A percentile compares a stretch with the other conserved stretches of the same genome.
Conservation (phyloP, 2,329 filamentous ascomycete species). For the Leptographium flavum region DNA sequence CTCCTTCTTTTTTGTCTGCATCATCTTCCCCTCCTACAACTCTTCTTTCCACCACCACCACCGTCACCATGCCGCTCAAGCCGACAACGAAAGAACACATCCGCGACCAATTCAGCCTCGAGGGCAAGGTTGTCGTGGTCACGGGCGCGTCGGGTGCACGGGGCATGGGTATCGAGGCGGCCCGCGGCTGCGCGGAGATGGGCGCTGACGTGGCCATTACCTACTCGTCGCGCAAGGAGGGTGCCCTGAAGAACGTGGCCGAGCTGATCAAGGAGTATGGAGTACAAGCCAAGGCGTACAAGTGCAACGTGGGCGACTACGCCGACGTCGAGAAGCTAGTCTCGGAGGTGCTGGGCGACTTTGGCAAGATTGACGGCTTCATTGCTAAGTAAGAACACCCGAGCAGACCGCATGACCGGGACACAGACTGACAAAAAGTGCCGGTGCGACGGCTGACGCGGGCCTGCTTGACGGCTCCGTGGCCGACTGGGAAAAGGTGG, state of each 20-base stretch:
- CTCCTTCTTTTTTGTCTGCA: neutral
- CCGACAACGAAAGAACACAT: constrained; percentile 44
- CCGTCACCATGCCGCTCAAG: constrained; percentile 33
- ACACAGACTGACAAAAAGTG: constrained; percentile 31
- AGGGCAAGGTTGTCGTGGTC: constrained; percentile 58
- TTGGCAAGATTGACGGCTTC: constrained; percentile 64
- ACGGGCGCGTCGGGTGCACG: constrained; percentile 55
- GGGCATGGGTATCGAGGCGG: constrained; percentile 57
- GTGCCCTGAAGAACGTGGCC: constrained; percentile 49
- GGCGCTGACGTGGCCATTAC: constrained; percentile 59
- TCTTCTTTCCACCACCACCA: neutral
- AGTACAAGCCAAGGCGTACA: constrained; percentile 50
- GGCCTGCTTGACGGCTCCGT: constrained; percentile 50
- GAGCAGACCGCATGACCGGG: too few species aligned
- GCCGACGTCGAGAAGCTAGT: constrained; percentile 37
- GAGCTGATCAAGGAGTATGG: constrained; percentile 53
- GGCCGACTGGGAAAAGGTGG: constrained; percentile 51
- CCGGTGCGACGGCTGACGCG: constrained; percentile 56
- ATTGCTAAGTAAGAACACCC: constrained; percentile 56
- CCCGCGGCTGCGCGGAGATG: constrained; percentile 55
- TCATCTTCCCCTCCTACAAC: neutral
- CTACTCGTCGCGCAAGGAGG: constrained; percentile 55
- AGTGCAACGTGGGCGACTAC: constrained; percentile 43
- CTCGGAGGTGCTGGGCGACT: constrained; percentile 42
- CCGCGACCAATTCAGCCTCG: constrained; percentile 55